phyloP scores from a whole-genome alignment of 2,329 filamentous ascomycete genomes.

The Nemania bipapillata region DNA sequence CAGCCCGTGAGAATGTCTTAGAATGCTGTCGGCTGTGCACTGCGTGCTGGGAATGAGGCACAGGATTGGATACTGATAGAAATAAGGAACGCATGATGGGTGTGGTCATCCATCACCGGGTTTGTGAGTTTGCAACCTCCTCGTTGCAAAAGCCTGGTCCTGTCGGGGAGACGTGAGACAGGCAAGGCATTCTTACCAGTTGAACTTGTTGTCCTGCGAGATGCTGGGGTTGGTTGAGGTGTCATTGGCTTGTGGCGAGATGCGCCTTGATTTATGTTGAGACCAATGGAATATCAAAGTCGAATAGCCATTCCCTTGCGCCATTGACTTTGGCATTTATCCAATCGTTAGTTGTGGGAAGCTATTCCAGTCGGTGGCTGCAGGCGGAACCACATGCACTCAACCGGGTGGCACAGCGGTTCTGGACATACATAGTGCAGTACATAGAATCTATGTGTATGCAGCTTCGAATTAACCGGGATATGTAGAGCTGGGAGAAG shows the following conservation, averaged over 20 bases:
- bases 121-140: constrained; percentile 5
- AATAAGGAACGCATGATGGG: not conserved
- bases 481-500: not conserved
- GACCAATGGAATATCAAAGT: not conserved
- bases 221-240: not conserved
- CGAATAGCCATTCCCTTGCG: not conserved
- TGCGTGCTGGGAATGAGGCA: constrained; percentile 8
- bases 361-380: no score
- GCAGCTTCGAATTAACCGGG: constrained; percentile 13
- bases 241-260: constrained; percentile 15
- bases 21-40: not conserved
- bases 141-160: not conserved
- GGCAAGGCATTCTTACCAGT: not conserved
- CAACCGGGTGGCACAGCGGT: constrained; percentile 14
- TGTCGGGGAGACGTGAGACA: constrained; percentile 9
- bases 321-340: not conserved
- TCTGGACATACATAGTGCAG: not conserved
- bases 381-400: constrained; percentile 3
- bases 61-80: constrained; percentile 17
- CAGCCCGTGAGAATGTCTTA: not conserved
- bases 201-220: not conserved
- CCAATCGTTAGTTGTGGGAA: not conserved
- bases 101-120: constrained; percentile 1
- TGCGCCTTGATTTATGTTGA: not conserved
- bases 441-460: not conserved